Evolutionary conservation across 2,329 filamentous ascomycete genomes (phyloP).

Genomic region (Penicillium sp.): DNA sequence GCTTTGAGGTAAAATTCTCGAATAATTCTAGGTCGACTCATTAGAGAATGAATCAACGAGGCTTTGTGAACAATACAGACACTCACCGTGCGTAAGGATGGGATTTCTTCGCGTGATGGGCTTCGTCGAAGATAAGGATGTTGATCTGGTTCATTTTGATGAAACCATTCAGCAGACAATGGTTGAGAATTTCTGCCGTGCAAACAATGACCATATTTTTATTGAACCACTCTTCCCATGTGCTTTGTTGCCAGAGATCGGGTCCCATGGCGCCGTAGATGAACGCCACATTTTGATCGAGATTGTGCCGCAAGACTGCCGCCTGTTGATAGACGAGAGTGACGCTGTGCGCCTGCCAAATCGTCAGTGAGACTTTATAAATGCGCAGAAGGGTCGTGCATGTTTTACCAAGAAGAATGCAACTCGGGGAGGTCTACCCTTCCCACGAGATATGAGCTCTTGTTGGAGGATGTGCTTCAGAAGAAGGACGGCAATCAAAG

Average conservation of each 20-base stretch:
- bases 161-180: constrained; percentile 72
- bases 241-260: constrained; percentile 55
- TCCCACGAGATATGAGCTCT: constrained; percentile 65
- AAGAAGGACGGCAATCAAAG: constrained; percentile 84
- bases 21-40: constrained; percentile 56
- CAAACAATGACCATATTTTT: constrained; percentile 82
- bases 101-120: constrained; percentile 90
- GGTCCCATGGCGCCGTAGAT: constrained; percentile 66
- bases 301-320: constrained; percentile 71
- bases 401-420: constrained; percentile 72
- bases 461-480: constrained; percentile 68
- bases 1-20: constrained; percentile 70
- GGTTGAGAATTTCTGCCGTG: constrained; percentile 78
- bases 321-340: constrained; percentile 86
- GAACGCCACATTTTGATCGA: constrained; percentile 67
- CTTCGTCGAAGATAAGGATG: constrained; percentile 89
- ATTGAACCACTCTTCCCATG: constrained; percentile 54
- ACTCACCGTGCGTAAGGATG: constrained; percentile 71
- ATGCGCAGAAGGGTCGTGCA: background rate
- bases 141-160: constrained; percentile 78
- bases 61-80: background rate
- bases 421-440: constrained; percentile 56
- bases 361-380: constrained; percentile 9
- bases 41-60: constrained; percentile 1
- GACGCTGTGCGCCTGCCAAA: constrained; percentile 67